Base-by-base conservation (phyloP, 441 rosid species). In the Pelargonium exstipulatum region DNA sequence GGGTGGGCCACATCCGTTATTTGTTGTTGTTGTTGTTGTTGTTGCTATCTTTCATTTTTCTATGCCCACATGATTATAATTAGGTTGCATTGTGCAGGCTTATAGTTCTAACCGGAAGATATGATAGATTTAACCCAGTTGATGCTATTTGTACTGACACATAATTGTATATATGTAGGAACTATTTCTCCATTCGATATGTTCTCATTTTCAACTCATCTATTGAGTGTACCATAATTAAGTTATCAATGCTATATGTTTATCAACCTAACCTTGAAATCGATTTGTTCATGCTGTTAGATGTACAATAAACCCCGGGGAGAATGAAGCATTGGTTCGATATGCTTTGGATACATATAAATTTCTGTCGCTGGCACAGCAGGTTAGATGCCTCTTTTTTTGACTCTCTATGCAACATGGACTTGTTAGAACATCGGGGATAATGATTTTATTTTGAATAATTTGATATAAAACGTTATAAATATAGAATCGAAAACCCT, bases 291-390 rank as follows among this genome's bases (percentile, higher is more conserved):
- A 45, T 73, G 42, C 51, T 82, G 73, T 58, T 78, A 94, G 97
- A 71, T 94, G 99, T 79, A 94, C 99, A 18, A 85, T 91, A 67
- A 91, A 90, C 78, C 97, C 99, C 24, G 90, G 97, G 5, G 99
- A 94, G 84, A 94, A 91, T 75, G 97, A 91, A 80, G 92, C 92
- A 2, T 71, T 91, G 78, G 96, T 91, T 69, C 90, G 96, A 40
- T 91, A 88, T 87, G 99, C 96, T 72, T 77, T 94, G 76, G 96
- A 94, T 67, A 87, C 78, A 35, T 91, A 94, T 65, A 83, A 75
- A 24, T 91, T 88, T 78, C 94, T 94, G 63, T 88, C 95, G 26
- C 65, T 94, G 69, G 90, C 88, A 78, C 85, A 89, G 53, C 99
- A 94, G 94, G 99, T 94, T 75, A 70, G 72, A 73, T 67, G 24